A percentile compares a stretch with the other conserved stretches of the same genome.
Conservation (phyloP, 805 yeast species). For the Candida gorgasii region DNA sequence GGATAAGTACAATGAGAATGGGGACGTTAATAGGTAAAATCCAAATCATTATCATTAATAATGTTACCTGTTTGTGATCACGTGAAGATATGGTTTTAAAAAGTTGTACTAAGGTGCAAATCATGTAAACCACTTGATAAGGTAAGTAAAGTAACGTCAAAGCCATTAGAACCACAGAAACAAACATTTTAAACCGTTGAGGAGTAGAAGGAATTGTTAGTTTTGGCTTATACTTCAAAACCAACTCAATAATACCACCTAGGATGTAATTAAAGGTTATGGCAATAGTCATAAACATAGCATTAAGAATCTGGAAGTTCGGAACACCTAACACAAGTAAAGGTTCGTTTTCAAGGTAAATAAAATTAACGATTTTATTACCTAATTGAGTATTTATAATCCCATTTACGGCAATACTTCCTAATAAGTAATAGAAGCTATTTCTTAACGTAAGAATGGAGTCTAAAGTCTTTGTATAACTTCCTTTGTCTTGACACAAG, state of each 20-base stretch:
- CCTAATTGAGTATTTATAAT: conserved; percentile 1
- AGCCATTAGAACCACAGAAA: conserved; percentile 8
- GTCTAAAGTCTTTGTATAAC: conserved; percentile 39
- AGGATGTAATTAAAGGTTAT: conserved; percentile 6
- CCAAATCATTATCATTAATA: conserved; percentile 72
- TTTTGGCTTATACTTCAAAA: not conserved
- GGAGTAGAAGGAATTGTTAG: not conserved
- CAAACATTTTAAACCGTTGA: conserved; percentile 6
- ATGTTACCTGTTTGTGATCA: conserved; percentile 60
- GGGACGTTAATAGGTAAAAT: conserved; percentile 79
- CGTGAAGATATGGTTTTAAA: conserved; percentile 32
- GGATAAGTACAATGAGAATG: conserved; percentile 75
- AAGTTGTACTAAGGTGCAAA: conserved; percentile 53
- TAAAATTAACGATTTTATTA: conserved; percentile 6
- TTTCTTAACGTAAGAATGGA: conserved; percentile 5
- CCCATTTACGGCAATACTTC: conserved; percentile 37
- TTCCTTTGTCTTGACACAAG: conserved; percentile 46
- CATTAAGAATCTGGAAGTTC: conserved; percentile 10
- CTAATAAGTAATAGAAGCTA: conserved; percentile 23
- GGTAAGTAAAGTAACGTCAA: conserved; percentile 56
- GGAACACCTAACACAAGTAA: conserved; percentile 7
- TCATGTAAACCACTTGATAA: conserved; percentile 73
- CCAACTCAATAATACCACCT: not conserved
- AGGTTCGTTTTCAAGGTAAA: conserved; percentile 8
- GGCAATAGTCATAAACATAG: conserved; percentile 5